Evolutionary conservation across 2,329 filamentous ascomycete species (phyloP).

Genomic region (Fusarium nurragi): DNA sequence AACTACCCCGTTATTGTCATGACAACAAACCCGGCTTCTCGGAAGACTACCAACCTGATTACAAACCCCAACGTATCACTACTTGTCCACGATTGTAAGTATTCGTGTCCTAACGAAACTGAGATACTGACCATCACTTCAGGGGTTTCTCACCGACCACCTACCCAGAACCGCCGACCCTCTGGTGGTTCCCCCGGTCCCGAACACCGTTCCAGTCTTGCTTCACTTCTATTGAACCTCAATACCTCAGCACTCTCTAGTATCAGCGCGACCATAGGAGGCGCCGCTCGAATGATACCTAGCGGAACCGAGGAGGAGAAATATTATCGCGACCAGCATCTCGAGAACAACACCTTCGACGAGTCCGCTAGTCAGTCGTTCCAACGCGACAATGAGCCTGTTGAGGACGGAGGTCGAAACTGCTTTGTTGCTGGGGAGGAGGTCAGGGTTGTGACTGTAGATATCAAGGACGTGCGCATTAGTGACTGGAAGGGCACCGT

Average conservation of each 20-base stretch:
- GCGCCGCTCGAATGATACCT: conserved; percentile 78
- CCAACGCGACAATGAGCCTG: conserved; percentile 51
- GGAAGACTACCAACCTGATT: conserved; percentile 83
- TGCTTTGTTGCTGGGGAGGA: conserved; percentile 83
- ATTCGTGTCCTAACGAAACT: not conserved
- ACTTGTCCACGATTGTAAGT: conserved; percentile 88
- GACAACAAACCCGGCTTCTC: conserved; percentile 84
- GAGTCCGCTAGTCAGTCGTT: conserved; percentile 55
- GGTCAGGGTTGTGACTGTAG: conserved; percentile 87
- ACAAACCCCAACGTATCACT: conserved; percentile 89
- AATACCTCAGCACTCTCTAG: conserved; percentile 88
- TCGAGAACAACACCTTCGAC: conserved; percentile 92
- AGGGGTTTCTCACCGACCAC: conserved; percentile 91
- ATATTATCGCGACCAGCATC: conserved; percentile 83
- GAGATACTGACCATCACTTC: conserved; percentile 10
- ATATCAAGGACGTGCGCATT: conserved; percentile 84
- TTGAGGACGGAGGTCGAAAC: conserved; percentile 63
- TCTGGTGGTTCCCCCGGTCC: conserved; percentile 71
- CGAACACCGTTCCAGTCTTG: conserved; percentile 76
- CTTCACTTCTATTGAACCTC: conserved; percentile 85
- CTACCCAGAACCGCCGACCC: conserved; percentile 70
- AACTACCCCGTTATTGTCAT: conserved; percentile 87
- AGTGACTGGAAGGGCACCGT: conserved; percentile 97
- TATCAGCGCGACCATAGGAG: conserved; percentile 94
- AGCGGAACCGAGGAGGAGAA: conserved; percentile 81